Conservation (phyloP, 2,329 filamentous ascomycete genomes). For the Sporothrix mexicana region DNA sequence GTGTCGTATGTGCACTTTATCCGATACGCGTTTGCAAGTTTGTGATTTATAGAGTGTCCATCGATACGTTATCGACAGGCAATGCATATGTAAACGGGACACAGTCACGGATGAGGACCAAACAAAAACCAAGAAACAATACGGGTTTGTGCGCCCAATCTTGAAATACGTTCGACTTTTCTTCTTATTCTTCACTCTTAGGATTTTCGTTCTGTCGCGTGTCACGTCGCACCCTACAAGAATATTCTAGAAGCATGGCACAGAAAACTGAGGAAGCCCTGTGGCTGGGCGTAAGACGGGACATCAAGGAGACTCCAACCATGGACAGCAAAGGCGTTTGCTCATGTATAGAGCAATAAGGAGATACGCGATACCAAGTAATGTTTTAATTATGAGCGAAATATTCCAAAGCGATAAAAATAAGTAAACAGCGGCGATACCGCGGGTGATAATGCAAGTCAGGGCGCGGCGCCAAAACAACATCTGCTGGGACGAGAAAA, state of each 20-base stretch:
- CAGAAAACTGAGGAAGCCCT: background rate
- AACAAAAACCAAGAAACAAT: background rate
- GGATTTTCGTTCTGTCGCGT: background rate
- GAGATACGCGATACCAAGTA: too few relatives aligned
- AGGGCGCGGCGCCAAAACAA: too few relatives aligned
- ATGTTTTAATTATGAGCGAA: too few relatives aligned
- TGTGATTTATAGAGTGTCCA: background rate
- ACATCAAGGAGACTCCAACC: background rate
- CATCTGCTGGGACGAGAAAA: too few relatives aligned
- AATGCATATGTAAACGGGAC: background rate
- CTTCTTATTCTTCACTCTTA: too few relatives aligned
- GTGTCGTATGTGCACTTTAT: background rate
- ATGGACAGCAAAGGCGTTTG: background rate
- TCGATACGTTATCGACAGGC: background rate
- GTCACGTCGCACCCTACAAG: background rate
- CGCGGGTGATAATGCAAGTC: background rate
- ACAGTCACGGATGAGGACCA: background rate
- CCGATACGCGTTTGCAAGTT: background rate
- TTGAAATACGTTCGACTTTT: too few relatives aligned
- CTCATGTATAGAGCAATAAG: too few relatives aligned
- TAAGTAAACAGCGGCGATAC: background rate
- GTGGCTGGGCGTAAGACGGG: conserved; percentile 11
- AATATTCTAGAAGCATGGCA: background rate
- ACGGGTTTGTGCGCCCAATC: background rate
- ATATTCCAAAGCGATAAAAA: background rate